phyloP scores from a whole-genome alignment of 2,329 filamentous ascomycete genomes.

The Verticillium longisporum region DNA sequence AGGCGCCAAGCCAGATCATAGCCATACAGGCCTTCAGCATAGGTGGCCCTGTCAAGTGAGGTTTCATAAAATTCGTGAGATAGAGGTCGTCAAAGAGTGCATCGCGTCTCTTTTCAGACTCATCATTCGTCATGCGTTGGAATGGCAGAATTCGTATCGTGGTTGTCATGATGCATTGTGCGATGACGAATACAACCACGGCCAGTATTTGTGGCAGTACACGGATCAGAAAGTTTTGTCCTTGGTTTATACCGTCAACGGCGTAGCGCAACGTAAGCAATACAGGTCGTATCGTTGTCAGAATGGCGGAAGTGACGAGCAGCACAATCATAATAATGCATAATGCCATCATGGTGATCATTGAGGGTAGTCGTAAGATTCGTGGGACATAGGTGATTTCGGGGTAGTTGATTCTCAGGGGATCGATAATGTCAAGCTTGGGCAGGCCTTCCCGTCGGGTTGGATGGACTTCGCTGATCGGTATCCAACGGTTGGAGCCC shows the following conservation, averaged over 20 bases:
- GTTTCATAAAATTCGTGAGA: constrained; percentile 61
- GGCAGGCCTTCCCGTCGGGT: constrained; percentile 11
- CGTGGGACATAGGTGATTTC: constrained; percentile 64
- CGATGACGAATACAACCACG: constrained; percentile 65
- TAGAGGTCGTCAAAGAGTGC: constrained; percentile 64
- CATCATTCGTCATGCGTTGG: constrained; percentile 63
- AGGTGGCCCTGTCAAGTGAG: constrained; percentile 53
- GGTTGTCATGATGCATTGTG: constrained; percentile 66
- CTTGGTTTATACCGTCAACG: constrained; percentile 57
- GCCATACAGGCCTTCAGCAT: constrained; percentile 60
- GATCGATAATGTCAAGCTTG: constrained; percentile 24
- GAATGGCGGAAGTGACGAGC: constrained; percentile 66
- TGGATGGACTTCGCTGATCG: constrained; percentile 21
- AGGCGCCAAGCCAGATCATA: constrained; percentile 69
- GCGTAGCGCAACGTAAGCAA: constrained; percentile 51
- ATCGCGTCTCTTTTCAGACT: constrained; percentile 50
- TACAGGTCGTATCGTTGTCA: constrained; percentile 55
- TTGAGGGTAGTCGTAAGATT: constrained; percentile 60
- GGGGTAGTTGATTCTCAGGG: constrained; percentile 30
- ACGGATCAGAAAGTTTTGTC: constrained; percentile 77
- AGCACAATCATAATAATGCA: constrained; percentile 65
- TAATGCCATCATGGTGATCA: constrained; percentile 53
- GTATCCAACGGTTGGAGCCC: constrained; percentile 18
- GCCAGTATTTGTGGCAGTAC: constrained; percentile 77
- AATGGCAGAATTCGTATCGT: constrained; percentile 76